Percentiles rank a stretch among this genome's conserved stretches.
Conservation (phyloP, 2,329 filamentous ascomycete genomes). For the Ustulina deusta region DNA sequence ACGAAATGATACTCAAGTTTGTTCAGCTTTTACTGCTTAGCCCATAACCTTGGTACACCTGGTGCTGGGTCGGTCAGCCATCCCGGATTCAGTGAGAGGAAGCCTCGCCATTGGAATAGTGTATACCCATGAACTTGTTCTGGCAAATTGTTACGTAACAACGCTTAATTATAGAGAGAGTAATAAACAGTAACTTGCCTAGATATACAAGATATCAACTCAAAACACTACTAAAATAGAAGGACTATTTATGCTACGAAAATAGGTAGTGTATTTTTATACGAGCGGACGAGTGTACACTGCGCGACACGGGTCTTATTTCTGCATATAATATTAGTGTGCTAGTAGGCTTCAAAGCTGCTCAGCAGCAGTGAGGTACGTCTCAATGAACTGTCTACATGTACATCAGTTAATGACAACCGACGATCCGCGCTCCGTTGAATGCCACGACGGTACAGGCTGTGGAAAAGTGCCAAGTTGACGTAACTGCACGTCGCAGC, state of each 20-base stretch:
- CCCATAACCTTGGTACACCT: background rate
- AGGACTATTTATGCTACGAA: background rate
- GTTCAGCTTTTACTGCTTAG: background rate
- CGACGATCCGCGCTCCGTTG: slow-evolving; percentile 6
- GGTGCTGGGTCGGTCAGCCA: background rate
- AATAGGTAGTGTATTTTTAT: too few relatives aligned
- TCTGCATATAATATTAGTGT: background rate
- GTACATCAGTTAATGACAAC: background rate
- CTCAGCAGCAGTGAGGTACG: background rate
- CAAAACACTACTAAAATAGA: background rate
- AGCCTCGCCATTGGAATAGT: background rate
- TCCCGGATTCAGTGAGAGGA: background rate
- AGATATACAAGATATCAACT: background rate
- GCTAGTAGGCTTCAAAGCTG: background rate
- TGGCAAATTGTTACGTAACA: background rate
- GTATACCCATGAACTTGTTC: background rate
- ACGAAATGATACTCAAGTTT: slow-evolving; percentile 14
- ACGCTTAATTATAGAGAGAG: background rate
- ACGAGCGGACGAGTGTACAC: background rate
- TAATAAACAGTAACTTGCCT: too few relatives aligned
- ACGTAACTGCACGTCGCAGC: background rate
- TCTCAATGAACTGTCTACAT: background rate
- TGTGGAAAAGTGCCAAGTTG: slow-evolving; percentile 1
- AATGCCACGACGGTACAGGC: slow-evolving; percentile 5
- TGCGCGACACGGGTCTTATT: background rate